phyloP scores from a whole-genome alignment of 2,329 filamentous ascomycete species.

The Podosphaera leucotricha region DNA sequence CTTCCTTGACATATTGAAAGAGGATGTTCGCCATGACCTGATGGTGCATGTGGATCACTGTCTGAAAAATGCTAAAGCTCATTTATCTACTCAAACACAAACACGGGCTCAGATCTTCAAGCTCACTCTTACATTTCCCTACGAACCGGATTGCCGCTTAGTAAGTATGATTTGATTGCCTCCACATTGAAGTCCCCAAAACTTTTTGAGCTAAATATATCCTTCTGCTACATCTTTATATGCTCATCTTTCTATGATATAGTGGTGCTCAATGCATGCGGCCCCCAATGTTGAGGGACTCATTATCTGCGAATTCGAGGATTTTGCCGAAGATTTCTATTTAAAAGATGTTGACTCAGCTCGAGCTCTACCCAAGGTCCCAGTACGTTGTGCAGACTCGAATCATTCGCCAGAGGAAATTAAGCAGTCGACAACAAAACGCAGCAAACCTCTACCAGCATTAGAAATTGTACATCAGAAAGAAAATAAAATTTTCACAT shows the following conservation, averaged over 20 bases:
- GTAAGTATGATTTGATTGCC: neutral
- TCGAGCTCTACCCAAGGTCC: constrained; percentile 3
- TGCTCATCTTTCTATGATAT: neutral
- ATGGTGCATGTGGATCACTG: constrained; percentile 5
- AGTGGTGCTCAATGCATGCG: constrained; percentile 10
- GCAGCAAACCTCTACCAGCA: constrained; percentile 6
- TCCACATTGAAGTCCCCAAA: too few species aligned
- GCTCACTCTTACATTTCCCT: constrained; percentile 2
- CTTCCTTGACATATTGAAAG: constrained; percentile 7
- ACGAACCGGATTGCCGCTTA: constrained; percentile 1
- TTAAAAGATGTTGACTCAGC: constrained; percentile 3
- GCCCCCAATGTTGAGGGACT: constrained; percentile 4
- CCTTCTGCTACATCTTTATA: neutral
- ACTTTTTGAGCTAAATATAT: too few species aligned
- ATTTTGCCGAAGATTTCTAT: constrained; percentile 7
- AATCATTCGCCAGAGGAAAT: constrained; percentile 6
- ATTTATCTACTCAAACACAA: constrained; percentile 2
- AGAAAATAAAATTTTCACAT: constrained; percentile 4
- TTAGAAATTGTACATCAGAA: constrained; percentile 6
- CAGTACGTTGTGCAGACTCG: constrained; percentile 1
- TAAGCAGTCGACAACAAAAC: constrained; percentile 7
- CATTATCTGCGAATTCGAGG: constrained; percentile 10
- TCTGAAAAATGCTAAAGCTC: constrained; percentile 1
- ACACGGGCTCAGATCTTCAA: constrained; percentile 8
- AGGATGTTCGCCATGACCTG: constrained; percentile 6